These are phyloP conservation scores for Tylopilus balloui DNA, from an alignment of 768 basidiomycete genomes.

Conservation along the genomic window DNA sequence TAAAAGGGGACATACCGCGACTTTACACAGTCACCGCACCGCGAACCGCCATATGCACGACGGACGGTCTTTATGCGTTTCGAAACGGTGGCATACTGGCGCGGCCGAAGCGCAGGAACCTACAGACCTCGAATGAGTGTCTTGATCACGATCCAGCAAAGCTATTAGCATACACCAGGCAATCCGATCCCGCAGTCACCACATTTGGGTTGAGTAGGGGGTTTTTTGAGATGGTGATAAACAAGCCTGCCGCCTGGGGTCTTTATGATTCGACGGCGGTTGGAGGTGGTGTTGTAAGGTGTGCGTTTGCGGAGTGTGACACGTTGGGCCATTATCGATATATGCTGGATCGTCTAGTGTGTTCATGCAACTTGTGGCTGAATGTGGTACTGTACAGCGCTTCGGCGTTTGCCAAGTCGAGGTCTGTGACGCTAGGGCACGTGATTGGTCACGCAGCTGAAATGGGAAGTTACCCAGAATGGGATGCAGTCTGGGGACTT, in stretches of 20 bases:
- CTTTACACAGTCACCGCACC: slow-evolving; percentile 94
- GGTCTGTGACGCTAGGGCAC: too few relatives aligned
- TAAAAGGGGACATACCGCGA: slow-evolving; percentile 62
- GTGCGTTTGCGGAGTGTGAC: slow-evolving; percentile 99
- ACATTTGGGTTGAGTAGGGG: slow-evolving; percentile 87
- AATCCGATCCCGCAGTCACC: slow-evolving; percentile 96
- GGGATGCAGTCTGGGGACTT: not conserved
- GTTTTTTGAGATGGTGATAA: slow-evolving; percentile 98
- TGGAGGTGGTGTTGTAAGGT: slow-evolving; percentile 97
- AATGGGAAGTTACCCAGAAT: slow-evolving; percentile 5
- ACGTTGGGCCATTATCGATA: slow-evolving; percentile 85
- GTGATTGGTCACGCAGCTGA: too few relatives aligned
- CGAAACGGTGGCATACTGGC: slow-evolving; percentile 91
- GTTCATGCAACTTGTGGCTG: slow-evolving; percentile 17
- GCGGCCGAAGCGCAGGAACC: slow-evolving; percentile 94
- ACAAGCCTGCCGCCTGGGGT: slow-evolving; percentile 98
- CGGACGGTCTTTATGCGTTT: slow-evolving; percentile 97
- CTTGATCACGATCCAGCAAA: not conserved
- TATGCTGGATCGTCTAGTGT: not conserved
- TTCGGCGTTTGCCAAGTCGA: slow-evolving; percentile 16
- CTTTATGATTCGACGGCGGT: slow-evolving; percentile 92
- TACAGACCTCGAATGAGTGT: slow-evolving; percentile 29
- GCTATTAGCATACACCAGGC: slow-evolving; percentile 72
- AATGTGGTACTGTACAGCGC: slow-evolving; percentile 18
- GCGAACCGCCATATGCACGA: slow-evolving; percentile 95